Evolutionary conservation across 345 rosid species (phyloP).

Genomic region (Trapa incisa): DNA sequence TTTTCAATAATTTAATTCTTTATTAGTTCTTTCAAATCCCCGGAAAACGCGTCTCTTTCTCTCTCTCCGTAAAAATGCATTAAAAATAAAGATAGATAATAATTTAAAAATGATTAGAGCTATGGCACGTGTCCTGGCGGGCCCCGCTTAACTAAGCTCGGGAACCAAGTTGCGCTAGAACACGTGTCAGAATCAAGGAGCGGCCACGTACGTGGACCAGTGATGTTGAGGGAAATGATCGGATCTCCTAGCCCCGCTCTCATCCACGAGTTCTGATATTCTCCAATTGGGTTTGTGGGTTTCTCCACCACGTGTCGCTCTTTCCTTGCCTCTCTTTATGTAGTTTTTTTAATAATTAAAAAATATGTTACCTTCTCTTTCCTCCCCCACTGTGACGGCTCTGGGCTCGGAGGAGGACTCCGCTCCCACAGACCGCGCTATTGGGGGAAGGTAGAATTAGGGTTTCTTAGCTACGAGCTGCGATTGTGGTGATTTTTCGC

Average conservation of each 20-base stretch:
- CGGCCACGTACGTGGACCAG: constrained; percentile 52
- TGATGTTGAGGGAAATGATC: constrained; percentile 47
- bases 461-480: constrained; percentile 3
- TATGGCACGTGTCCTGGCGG: too few relatives aligned
- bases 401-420: constrained; percentile 13
- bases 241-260: constrained; percentile 49
- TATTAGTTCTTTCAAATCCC: too few relatives aligned
- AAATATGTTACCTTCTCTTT: background rate
- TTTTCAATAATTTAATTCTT: too few relatives aligned
- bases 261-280: constrained; percentile 82
- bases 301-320: constrained; percentile 46
- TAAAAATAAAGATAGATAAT: too few relatives aligned
- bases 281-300: constrained; percentile 22
- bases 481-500: background rate
- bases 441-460: background rate
- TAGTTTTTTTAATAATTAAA: constrained; percentile 7
- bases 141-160: background rate
- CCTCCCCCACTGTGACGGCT: constrained; percentile 4
- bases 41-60: too few relatives aligned
- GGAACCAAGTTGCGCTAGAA: background rate
- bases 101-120: too few relatives aligned
- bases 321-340: constrained; percentile 13
- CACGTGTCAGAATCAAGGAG: constrained; percentile 17
- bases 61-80: too few relatives aligned
- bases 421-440: constrained; percentile 4